Percentiles rank a stretch among this genome's conserved stretches.
Conservation (phyloP, 106 monocot species). For the Dendrobium chrysotoxum region DNA sequence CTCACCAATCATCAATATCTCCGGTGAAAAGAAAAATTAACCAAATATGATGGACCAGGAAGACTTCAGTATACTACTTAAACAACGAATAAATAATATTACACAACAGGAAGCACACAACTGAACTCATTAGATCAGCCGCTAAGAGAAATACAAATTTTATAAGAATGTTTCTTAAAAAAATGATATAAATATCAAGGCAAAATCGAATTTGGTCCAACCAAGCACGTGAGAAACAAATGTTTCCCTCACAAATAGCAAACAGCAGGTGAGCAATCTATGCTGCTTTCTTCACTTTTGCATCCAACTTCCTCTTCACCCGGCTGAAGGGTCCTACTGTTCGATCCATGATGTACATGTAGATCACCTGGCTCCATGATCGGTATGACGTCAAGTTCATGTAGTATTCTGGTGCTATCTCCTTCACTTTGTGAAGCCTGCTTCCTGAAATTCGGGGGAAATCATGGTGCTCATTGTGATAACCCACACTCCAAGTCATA, state of each 20-base stretch:
- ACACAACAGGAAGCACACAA: no score
- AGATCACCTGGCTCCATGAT: constrained; percentile 33
- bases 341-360: constrained; percentile 19
- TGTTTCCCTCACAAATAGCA: not conserved
- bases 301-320: constrained; percentile 12
- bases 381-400: constrained; percentile 27
- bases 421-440: constrained; percentile 67
- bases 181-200: no score
- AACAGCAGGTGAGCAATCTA: not conserved
- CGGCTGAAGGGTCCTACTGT: constrained; percentile 16
- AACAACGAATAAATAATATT: no score
- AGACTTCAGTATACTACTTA: no score
- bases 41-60: no score
- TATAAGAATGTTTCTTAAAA: no score
- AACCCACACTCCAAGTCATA: constrained; percentile 84
- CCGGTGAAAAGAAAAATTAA: no score
- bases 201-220: no score
- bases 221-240: no score
- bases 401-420: constrained; percentile 68
- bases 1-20: no score
- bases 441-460: constrained; percentile 79
- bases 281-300: not conserved
- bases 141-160: no score
- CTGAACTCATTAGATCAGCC: no score
- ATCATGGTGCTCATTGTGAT: constrained; percentile 96